These are phyloP conservation scores for Pisolithus tinctorius DNA, from an alignment of 768 basidiomycete genomes.

Conservation along the genomic window DNA sequence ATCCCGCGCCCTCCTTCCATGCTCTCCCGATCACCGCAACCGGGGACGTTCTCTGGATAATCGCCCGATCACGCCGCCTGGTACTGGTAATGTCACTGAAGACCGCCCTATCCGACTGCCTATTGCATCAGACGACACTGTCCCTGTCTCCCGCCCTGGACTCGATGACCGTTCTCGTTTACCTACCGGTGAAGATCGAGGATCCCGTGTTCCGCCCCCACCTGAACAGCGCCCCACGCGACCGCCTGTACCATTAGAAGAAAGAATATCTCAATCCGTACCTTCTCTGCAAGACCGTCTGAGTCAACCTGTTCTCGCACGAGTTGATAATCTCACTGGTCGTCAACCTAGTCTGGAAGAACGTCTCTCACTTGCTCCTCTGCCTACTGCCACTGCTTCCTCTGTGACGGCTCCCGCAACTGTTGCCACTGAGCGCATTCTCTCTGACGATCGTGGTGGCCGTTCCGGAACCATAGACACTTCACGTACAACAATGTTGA, in stretches of 20 bases:
- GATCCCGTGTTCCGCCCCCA: slow-evolving; percentile 7
- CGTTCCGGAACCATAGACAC: slow-evolving; percentile 9
- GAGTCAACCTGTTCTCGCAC: slow-evolving; percentile 25
- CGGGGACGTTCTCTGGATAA: slow-evolving; percentile 22
- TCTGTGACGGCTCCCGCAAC: slow-evolving; percentile 2
- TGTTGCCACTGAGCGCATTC: slow-evolving; percentile 13
- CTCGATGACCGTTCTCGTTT: slow-evolving; percentile 10
- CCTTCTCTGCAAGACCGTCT: slow-evolving; percentile 34
- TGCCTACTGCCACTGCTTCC: slow-evolving; percentile 13
- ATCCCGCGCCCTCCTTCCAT: slow-evolving; percentile 10
- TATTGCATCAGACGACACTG: slow-evolving; percentile 12
- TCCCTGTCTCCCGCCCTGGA: slow-evolving; percentile 7
- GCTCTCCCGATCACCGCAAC: slow-evolving; percentile 17
- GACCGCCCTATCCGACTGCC: slow-evolving; percentile 14
- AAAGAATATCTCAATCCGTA: slow-evolving; percentile 30
- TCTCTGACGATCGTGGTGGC: slow-evolving; percentile 11
- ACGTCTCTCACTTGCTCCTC: slow-evolving; percentile 31
- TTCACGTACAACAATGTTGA: slow-evolving; percentile 3
- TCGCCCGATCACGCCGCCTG: slow-evolving; percentile 25
- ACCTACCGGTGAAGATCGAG: slow-evolving; percentile 21
- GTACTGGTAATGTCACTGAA: slow-evolving; percentile 15
- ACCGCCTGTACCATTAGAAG: slow-evolving; percentile 29
- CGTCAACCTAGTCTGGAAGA: slow-evolving; percentile 36
- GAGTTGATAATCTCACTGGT: slow-evolving; percentile 12
- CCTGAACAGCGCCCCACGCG: slow-evolving; percentile 23